Conservation (phyloP, 1,139 yeast species). For the Suhomyces coccinellae region DNA sequence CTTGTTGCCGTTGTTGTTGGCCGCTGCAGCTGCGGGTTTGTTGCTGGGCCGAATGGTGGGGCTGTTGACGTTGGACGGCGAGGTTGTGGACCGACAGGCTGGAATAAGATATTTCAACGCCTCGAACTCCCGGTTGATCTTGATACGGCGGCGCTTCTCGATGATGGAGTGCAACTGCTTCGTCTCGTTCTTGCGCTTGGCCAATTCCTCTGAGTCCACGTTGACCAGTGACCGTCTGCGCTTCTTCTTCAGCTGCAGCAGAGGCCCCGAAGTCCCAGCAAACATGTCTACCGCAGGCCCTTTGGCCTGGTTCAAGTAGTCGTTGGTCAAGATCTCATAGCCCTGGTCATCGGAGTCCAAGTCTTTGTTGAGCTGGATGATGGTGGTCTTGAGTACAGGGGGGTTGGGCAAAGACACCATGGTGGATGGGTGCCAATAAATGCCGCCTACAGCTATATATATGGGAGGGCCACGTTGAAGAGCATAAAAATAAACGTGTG, state of each 20-base stretch:
- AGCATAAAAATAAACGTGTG: conserved; percentile 6
- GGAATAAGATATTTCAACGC: conserved; percentile 77
- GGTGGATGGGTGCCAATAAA: background rate
- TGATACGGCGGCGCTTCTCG: conserved; percentile 74
- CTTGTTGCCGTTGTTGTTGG: conserved; percentile 33
- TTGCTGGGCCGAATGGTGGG: conserved; percentile 18
- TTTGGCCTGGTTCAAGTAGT: conserved; percentile 20
- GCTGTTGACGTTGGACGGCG: conserved; percentile 16
- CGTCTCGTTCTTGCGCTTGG: conserved; percentile 56
- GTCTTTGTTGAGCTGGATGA: conserved; percentile 57
- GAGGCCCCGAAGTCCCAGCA: conserved; percentile 2
- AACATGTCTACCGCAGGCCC: conserved; percentile 7
- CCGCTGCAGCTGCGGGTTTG: conserved; percentile 9
- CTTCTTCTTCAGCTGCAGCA: conserved; percentile 33
- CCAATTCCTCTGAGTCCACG: conserved; percentile 53
- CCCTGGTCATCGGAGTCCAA: conserved; percentile 44
- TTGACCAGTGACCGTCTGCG: conserved; percentile 49
- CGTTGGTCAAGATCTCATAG: conserved; percentile 45
- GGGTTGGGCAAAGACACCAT: conserved; percentile 47
- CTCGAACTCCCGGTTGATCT: conserved; percentile 81
- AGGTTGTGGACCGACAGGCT: conserved; percentile 56
- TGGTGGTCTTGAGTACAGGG: conserved; percentile 62
- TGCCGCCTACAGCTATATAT: conserved; percentile 1
- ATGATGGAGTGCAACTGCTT: conserved; percentile 72
- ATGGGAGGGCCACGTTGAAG: conserved; percentile 3